Conservation (phyloP, 1,284 basidiomycete genomes). For the Entoloma clypeatum region DNA sequence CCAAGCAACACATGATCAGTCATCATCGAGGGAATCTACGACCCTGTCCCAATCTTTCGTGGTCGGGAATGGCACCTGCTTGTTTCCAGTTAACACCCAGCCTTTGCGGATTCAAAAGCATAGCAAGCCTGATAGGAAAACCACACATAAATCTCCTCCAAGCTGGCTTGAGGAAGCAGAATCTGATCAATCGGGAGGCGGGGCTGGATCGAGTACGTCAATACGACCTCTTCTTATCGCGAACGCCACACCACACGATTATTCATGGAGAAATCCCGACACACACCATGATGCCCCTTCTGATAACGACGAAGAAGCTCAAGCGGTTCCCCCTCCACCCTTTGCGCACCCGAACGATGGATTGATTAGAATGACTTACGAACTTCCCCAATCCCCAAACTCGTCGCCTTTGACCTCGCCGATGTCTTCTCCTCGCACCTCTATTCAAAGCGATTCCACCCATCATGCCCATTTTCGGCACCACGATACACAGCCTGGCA, state of each 20-base stretch:
- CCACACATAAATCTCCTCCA: constrained; percentile 23
- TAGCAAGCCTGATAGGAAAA: constrained; percentile 11
- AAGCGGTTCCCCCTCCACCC: constrained; percentile 38
- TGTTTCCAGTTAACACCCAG: constrained; percentile 12
- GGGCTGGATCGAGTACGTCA: constrained; percentile 7
- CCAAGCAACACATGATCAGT: neutral
- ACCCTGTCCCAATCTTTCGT: no score
- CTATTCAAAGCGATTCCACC: constrained; percentile 6
- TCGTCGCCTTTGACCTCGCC: constrained; percentile 29
- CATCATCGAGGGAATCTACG: neutral
- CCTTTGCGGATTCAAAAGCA: constrained; percentile 35
- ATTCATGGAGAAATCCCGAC: constrained; percentile 7
- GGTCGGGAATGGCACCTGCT: neutral
- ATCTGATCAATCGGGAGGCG: neutral
- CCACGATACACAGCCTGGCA: no score
- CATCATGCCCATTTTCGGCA: neutral
- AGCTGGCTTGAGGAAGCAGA: constrained; percentile 26
- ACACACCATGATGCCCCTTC: constrained; percentile 10
- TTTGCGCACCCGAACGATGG: constrained; percentile 42
- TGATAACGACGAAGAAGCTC: constrained; percentile 25
- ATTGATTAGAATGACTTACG: constrained; percentile 19
- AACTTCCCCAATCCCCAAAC: constrained; percentile 24
- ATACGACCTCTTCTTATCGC: neutral
- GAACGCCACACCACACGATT: neutral
- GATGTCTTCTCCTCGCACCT: constrained; percentile 7